Evolutionary conservation across 2,329 filamentous ascomycete genomes (phyloP), one percentile per base, ranked within the genome.

Genomic region (Blumeria hordei): DNA sequence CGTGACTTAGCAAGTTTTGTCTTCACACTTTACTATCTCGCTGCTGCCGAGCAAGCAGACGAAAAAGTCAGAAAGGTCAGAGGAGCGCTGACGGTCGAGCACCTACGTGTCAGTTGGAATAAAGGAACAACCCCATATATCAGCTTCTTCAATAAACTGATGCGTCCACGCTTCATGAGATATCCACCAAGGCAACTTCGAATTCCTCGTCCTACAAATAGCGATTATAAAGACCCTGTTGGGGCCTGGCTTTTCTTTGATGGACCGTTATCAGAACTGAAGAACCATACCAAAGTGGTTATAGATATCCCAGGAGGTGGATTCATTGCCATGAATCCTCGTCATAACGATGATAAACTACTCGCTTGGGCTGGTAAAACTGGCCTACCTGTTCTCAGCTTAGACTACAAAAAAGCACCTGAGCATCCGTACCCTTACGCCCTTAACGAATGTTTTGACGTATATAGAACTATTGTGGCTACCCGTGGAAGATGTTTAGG

Each of bases 271-370:
- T 78, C 81, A 1, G 81, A 87, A 50, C 71, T 95, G 49, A 79
- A 80, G 62, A 76, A 82, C 44, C 83, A 93, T 64, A 81, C 77
- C 53, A 83, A 83, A 62, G 67, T 98, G 33, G 76, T 98, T 1
- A 65, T 98, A 37, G 92, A 98, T 66, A 80, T 96, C 3, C 92
- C 92, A 0, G 92, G 92, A 1, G 92, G 92, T 35, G 92, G 92
- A 0, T 98, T 93, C 60, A 88, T 98, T 11, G 88, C 92, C 16
- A 98, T 98, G 92, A 81, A 86, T 57, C 92, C 92, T n/a, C 74
- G 92, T 50, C 85, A 83, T 62, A 88, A 93, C 62, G 92, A 98
- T 64, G 92, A 98, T 67, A 94, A 93, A 67, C 72, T 98, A 16
- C 78, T 94, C 61, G 80, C 85, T 1, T 98, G 92, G 92, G 87